Conservation (phyloP, 2,329 filamentous ascomycete genomes). For the Tympanopsis confertula region DNA sequence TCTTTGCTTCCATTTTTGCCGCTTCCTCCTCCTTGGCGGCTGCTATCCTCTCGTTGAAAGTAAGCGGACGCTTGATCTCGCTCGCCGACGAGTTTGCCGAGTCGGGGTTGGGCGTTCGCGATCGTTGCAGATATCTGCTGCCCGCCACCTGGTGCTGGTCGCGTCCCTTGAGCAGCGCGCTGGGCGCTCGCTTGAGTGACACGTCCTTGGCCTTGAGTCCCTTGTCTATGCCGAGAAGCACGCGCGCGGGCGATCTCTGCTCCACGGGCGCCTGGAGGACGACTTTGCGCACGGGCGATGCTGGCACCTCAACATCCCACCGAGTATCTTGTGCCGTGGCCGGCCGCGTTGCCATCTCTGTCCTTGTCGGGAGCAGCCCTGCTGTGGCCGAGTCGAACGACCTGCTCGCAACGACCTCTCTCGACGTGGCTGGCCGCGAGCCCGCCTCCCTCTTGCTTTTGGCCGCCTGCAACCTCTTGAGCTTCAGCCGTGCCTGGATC, state of each 20-base stretch:
- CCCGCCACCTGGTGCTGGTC: slow-evolving; percentile 12
- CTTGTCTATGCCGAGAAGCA: slow-evolving; percentile 81
- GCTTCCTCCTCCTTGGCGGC: slow-evolving; percentile 50
- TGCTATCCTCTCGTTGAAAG: slow-evolving; percentile 79
- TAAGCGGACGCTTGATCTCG: slow-evolving; percentile 26
- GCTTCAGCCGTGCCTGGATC: slow-evolving; percentile 74
- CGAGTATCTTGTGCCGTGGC: not conserved
- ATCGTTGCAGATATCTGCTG: slow-evolving; percentile 29
- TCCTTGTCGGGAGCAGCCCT: not conserved
- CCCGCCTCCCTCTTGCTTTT: slow-evolving; percentile 21
- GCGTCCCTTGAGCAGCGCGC: slow-evolving; percentile 22
- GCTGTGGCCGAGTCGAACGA: not conserved
- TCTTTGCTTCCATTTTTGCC: slow-evolving; percentile 34
- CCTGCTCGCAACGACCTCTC: not conserved
- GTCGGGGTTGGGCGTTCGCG: slow-evolving; percentile 23
- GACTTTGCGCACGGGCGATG: slow-evolving; percentile 55
- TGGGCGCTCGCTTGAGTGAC: slow-evolving; percentile 66
- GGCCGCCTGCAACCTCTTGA: slow-evolving; percentile 73
- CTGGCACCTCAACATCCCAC: slow-evolving; percentile 58
- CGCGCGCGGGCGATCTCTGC: slow-evolving; percentile 66
- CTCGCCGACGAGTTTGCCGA: slow-evolving; percentile 12
- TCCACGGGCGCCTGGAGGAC: slow-evolving; percentile 29
- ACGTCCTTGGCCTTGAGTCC: slow-evolving; percentile 70
- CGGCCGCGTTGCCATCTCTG: not conserved
- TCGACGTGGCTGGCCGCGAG: not conserved